Conservation (phyloP, 2,329 filamentous ascomycete species). For the Zymoseptoria pseudotritici region DNA sequence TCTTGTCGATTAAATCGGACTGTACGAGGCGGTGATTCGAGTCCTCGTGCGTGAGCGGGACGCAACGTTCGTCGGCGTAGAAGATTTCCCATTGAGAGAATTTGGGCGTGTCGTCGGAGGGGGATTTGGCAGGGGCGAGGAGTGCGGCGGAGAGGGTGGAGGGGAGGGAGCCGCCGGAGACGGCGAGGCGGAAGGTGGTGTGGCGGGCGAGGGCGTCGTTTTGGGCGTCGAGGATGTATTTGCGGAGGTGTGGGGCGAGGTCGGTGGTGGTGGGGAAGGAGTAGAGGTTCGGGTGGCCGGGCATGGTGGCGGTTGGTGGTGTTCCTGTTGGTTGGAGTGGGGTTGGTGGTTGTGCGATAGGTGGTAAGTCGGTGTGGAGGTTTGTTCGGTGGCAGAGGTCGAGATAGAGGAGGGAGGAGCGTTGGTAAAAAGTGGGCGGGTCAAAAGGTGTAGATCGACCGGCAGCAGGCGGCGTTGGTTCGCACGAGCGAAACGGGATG, state of each 20-base stretch:
- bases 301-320: slow-evolving; percentile 20
- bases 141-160: slow-evolving; percentile 80
- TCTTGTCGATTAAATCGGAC: slow-evolving; percentile 79
- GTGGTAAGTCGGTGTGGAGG: neutral
- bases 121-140: slow-evolving; percentile 45
- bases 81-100: slow-evolving; percentile 96
- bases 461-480: too few relatives aligned
- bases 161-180: slow-evolving; percentile 90
- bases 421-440: too few relatives aligned
- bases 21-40: slow-evolving; percentile 91
- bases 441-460: too few relatives aligned
- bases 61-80: slow-evolving; percentile 94
- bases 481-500: too few relatives aligned
- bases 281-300: slow-evolving; percentile 57
- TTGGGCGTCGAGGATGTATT: slow-evolving; percentile 77
- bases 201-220: slow-evolving; percentile 73
- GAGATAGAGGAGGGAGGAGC: neutral
- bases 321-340: neutral
- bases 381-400: neutral
- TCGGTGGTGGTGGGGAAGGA: slow-evolving; percentile 65
- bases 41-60: slow-evolving; percentile 83
- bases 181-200: slow-evolving; percentile 77
- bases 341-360: slow-evolving; percentile 1
- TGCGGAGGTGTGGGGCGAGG: slow-evolving; percentile 69
- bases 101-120: slow-evolving; percentile 61